Evolutionary conservation across 768 basidiomycete genomes (phyloP).

Genomic region (Rhizopogon roseolus): DNA sequence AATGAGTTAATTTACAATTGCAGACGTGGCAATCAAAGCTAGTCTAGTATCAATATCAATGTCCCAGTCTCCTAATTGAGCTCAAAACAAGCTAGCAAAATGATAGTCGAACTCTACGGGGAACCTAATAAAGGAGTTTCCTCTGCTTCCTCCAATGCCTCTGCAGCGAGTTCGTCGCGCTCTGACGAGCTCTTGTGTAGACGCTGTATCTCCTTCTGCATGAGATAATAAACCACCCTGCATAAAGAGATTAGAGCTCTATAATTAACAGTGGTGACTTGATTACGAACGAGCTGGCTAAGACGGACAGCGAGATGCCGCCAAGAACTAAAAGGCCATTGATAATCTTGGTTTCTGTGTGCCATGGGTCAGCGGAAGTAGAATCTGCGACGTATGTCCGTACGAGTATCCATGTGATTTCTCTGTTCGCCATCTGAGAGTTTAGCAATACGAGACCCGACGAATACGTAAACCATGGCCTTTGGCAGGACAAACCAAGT

Average conservation of each 20-base stretch:
- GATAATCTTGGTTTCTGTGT: constrained; percentile 57
- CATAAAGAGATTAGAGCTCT: constrained; percentile 6
- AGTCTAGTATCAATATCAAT: neutral
- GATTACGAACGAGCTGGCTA: constrained; percentile 60
- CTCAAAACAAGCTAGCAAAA: neutral
- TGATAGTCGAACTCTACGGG: neutral
- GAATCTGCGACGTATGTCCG: constrained; percentile 9
- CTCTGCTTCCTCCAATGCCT: constrained; percentile 53
- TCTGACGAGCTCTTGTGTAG: constrained; percentile 45
- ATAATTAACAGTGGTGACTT: constrained; percentile 5
- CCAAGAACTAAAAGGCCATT: constrained; percentile 56
- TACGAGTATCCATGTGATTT: constrained; percentile 72
- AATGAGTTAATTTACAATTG: constrained; percentile 3
- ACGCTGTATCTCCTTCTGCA: constrained; percentile 56
- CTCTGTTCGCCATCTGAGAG: constrained; percentile 76
- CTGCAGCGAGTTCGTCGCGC: constrained; percentile 51
- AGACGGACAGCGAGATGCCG: constrained; percentile 52
- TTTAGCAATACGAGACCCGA: constrained; percentile 69
- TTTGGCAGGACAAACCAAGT: constrained; percentile 71
- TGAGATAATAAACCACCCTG: constrained; percentile 64
- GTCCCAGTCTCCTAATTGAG: neutral
- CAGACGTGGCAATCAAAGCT: neutral
- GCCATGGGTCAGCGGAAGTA: constrained; percentile 8
- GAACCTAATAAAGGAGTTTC: constrained; percentile 53
- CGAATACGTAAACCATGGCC: constrained; percentile 67